These are phyloP conservation scores for Backusella westeae DNA, from an alignment of 192 early-diverging fungal species.

Conservation along the genomic window DNA sequence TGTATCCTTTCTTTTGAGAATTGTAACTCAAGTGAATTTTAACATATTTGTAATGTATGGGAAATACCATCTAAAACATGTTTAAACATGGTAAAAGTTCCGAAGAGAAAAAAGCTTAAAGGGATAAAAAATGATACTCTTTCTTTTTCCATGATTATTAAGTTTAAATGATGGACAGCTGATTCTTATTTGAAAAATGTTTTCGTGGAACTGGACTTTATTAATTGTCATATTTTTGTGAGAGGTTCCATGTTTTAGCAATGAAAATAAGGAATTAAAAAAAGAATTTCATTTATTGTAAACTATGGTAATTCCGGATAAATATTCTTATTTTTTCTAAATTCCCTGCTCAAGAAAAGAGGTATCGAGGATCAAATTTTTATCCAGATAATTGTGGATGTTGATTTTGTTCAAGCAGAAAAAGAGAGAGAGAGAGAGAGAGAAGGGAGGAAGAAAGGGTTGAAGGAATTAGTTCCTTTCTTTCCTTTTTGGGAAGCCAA, in stretches of 20 bases:
- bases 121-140: too few relatives aligned
- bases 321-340: neutral
- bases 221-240: neutral
- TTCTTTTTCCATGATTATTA: too few relatives aligned
- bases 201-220: neutral
- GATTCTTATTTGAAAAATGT: neutral
- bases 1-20: too few relatives aligned
- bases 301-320: neutral
- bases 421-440: neutral
- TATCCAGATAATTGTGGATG: neutral
- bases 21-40: neutral
- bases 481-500: too few relatives aligned
- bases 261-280: neutral
- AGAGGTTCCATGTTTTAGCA: neutral
- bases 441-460: neutral
- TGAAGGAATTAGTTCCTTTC: too few relatives aligned
- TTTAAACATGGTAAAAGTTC: neutral
- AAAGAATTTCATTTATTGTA: neutral
- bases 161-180: neutral
- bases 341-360: neutral
- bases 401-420: neutral
- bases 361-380: neutral
- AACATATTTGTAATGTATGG: neutral
- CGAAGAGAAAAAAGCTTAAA: neutral
- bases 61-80: neutral